Evolutionary conservation across 495 filamentous ascomycete species (phyloP), one percentile per base, ranked within the genome.

Genomic region (Penicillium canariense): DNA sequence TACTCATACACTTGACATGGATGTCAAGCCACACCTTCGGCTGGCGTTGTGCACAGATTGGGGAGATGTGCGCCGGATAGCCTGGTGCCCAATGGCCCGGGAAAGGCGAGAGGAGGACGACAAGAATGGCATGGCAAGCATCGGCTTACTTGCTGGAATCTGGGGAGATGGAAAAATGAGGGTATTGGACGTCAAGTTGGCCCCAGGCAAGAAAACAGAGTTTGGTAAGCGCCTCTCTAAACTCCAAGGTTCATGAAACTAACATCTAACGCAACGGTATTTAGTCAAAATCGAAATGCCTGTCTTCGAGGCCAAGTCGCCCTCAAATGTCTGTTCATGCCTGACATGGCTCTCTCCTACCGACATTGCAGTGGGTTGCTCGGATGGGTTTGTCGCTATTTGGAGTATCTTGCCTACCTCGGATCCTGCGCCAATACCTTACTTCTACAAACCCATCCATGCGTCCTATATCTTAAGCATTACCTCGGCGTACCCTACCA

Each of bases 91-190:
- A 27, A 69, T 82, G 59, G 68, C 70, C 6, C 71, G 75, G 50
- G 61, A 59, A 45, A 55, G 58, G 17, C 64, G 67, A 38, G 66
- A 69, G 1, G 61, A 71, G 39, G 71, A 77, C 27, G 65, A 70
- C 1, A 50, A 71, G 39, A 62, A 70, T 23, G 58, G 42, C 17
- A 35, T 50, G 14, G 67, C 68, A 43, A 66, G 53, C 26, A 64
- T 88, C 12, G 87, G 86, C 1, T 69, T 88, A 12, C 73, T 90
- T 5, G 86, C 83, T 2, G 79, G 75, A 10, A 66, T 89, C 0
- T 87, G 79, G 72, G 73, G 73, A 1, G 87, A 90, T 62, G 87
- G 87, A 4, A 71, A 65, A n/a, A 65, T 83, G 6, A 70, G 84
- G 52, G 74, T 90, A 0, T 59, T 90, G 38, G 78, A 84, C 52